Base-by-base conservation (phyloP, 768 basidiomycete species). In the Jaapia argillacea region DNA sequence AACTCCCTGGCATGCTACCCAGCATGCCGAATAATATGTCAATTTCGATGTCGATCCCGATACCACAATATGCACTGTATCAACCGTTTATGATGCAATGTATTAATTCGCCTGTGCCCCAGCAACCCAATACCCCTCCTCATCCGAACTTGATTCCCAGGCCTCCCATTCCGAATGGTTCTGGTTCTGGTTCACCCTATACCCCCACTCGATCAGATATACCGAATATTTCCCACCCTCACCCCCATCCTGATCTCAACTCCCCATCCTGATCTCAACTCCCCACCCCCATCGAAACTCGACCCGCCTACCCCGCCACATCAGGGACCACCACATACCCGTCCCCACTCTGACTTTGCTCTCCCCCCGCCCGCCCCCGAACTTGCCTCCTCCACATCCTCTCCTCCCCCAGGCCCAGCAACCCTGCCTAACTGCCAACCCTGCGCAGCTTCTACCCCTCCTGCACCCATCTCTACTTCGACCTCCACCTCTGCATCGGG, bases 31-130 rank as follows among this genome's bases (percentile, higher is more conserved):
- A 55, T 20, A 28, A 48, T n/a, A n/a, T n/a, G n/a, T n/a, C n/a
- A n/a, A n/a, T n/a, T n/a, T n/a, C n/a, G 12, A 54, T 58, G 46
- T 35, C 57, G 13, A 65, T 70, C 51, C 71, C 74, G 6, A 47
- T 51, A 26, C 70, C 71, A 12, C 60, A 52, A 44, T 45, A 52
- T 38, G 40, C 18, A 12, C 24, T 27, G 23, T 42, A 40, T 40
- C 58, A 58, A 5, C 67, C 67, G 6, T 52, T 55, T 33, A 68
- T 65, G 21, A 65, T 66, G 61, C 62, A 60, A 38, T 52, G 63
- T 24, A 38, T 55, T 35, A 42, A 16, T n/a, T n/a, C n/a, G n/a
- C n/a, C n/a, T n/a, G n/a, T n/a, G n/a, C n/a, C n/a, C n/a, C n/a
- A n/a, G n/a, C n/a, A n/a, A n/a, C n/a, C n/a, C n/a, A n/a, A n/a